Evolutionary conservation across 352 stramenopile genomes (phyloP).

Genomic region (Phytophthora hibernalis): DNA sequence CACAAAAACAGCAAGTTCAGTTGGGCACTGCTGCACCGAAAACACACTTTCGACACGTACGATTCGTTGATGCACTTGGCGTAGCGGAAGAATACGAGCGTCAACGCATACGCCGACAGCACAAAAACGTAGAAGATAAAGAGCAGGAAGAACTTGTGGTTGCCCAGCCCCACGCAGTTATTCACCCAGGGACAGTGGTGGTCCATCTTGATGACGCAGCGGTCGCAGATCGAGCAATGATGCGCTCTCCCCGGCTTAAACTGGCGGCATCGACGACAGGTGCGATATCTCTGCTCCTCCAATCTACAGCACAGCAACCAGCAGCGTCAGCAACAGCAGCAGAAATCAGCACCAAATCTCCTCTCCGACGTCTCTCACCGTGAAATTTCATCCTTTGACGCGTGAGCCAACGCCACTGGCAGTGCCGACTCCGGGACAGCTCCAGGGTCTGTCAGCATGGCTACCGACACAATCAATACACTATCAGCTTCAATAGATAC

Average conservation of each 20-base stretch:
- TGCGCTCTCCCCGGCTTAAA: conserved; percentile 97
- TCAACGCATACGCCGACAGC: conserved; percentile 94
- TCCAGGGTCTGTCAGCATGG: conserved; percentile 98
- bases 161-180: conserved; percentile 99
- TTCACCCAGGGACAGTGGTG: conserved; percentile 99
- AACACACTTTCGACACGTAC: conserved; percentile 42
- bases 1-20: conserved; percentile 13
- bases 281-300: conserved; percentile 86
- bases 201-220: conserved; percentile 99
- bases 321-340: conserved; percentile 13
- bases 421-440: conserved; percentile 95
- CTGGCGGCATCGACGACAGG: conserved; percentile 92
- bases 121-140: conserved; percentile 95
- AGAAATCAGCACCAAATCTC: neutral
- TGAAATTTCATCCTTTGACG: conserved; percentile 77
- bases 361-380: conserved; percentile 36
- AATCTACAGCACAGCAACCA: conserved; percentile 45
- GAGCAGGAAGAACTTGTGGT: conserved; percentile 97
- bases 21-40: conserved; percentile 5
- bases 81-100: conserved; percentile 93
- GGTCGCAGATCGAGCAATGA: conserved; percentile 96
- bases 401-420: conserved; percentile 80
- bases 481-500: conserved; percentile 4
- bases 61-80: conserved; percentile 86
- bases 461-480: conserved; percentile 37